Evolutionary conservation across 768 basidiomycete genomes (phyloP), one percentile per base, ranked within the genome.

Genomic region (Kwoniella sp.): DNA sequence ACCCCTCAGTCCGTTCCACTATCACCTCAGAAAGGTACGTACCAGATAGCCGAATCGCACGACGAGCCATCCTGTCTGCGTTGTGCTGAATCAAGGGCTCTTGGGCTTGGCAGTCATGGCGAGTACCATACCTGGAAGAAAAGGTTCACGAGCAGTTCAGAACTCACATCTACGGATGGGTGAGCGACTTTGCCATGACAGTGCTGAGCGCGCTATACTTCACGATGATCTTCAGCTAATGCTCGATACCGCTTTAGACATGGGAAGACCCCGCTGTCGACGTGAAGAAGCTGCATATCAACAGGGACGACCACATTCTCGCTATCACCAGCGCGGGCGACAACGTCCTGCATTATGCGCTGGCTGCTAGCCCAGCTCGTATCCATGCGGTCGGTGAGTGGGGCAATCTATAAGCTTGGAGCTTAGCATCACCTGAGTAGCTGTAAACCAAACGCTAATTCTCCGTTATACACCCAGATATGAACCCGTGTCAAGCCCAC

Each of bases 301-400:
- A 85, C 22, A 78, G 81, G 37, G 83, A 87, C 13, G 90, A 91
- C 79, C 84, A 86, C 0, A 84, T 91, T 74, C 83, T 91, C 13
- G 86, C 87, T 20, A 90, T 91, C 71, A 90, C 89, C 0, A 87
- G 86, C 56, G 90, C 89, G 2, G 90, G 90, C 0, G 90, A 90
- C 78, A 91, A 91, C 75, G 88, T 89, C 1, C 82, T 91, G 37
- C 89, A 90, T 75, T 91, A 91, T 68, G 89, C 89, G 8, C 87
- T 89, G 61, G 84, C 83, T n/a, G 86, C 86, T 1, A 77, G 83
- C 30, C 88, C 88, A 2, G 82, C 85, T 61, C 82, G 75, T 47
- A 87, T 89, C 29, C 88, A 89, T 64, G 86, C 86, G 57, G 89
- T 90, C 60, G 89, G 90, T 78, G 85, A 89, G 85, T 89, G 86